Conservation (phyloP, 306 rosid genomes). For the Arachis stenosperma region DNA sequence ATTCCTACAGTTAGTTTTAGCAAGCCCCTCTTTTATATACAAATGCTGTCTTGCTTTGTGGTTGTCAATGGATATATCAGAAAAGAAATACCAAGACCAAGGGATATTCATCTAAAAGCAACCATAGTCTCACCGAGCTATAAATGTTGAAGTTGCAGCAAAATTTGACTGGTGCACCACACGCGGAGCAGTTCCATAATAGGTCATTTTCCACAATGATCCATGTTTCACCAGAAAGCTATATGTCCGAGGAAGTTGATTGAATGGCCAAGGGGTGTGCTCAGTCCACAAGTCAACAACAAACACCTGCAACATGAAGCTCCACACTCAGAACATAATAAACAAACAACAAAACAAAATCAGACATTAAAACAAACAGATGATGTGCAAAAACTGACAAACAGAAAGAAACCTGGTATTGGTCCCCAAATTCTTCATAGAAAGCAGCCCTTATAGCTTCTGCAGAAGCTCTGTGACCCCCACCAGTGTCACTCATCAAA, state of each 20-base stretch:
- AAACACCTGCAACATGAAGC: conserved; percentile 66
- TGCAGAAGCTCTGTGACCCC: conserved; percentile 98
- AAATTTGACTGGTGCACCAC: conserved; percentile 88
- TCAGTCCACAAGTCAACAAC: conserved; percentile 95
- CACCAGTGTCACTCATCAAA: conserved; percentile 99
- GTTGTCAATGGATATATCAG: conserved; percentile 3
- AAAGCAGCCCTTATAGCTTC: conserved; percentile 94
- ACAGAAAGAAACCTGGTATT: conserved; percentile 69
- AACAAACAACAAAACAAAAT: conserved; percentile 5
- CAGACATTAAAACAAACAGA: not conserved
- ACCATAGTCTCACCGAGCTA: conserved; percentile 76
- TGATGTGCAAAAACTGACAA: not conserved
- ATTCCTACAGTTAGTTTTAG: not conserved
- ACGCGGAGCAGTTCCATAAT: conserved; percentile 87
- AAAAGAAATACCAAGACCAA: not conserved
- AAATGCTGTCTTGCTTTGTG: not conserved
- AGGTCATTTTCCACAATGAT: conserved; percentile 85
- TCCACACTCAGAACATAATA: conserved; percentile 12
- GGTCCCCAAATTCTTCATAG: conserved; percentile 74
- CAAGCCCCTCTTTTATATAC: not conserved
- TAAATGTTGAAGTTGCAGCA: conserved; percentile 87
- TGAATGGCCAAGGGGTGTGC: conserved; percentile 98
- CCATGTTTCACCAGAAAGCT: conserved; percentile 96
- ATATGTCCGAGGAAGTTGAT: conserved; percentile 94
- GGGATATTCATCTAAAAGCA: not conserved